Evolutionary conservation across 306 rosid species (phyloP).

Genomic region (Quercus aquifolioides): DNA sequence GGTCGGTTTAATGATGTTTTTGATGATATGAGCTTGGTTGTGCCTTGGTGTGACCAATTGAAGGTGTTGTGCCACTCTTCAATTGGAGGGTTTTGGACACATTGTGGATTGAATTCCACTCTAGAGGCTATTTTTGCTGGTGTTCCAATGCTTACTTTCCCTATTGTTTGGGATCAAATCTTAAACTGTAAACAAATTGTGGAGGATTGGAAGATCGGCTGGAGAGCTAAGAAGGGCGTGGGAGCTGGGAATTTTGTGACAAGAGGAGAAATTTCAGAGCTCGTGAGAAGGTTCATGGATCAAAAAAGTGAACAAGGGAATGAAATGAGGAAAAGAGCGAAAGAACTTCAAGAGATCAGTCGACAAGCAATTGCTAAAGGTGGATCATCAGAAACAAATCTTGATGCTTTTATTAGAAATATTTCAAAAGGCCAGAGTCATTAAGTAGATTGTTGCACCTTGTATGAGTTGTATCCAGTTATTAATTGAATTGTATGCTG

Average conservation of each 20-base stretch:
- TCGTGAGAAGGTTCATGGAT: constrained; percentile 37
- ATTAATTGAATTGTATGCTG: too few relatives aligned
- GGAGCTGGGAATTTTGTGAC: constrained; percentile 7
- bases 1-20: constrained; percentile 6
- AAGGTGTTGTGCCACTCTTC: constrained; percentile 43
- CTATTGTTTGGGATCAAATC: constrained; percentile 28
- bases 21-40: constrained; percentile 23
- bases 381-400: constrained; percentile 35
- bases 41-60: constrained; percentile 49
- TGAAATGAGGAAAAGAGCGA: constrained; percentile 29
- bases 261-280: constrained; percentile 32
- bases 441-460: not conserved
- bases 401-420: constrained; percentile 3
- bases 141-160: constrained; percentile 38
- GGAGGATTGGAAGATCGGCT: constrained; percentile 46
- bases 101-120: constrained; percentile 48
- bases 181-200: constrained; percentile 32
- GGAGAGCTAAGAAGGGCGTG: constrained; percentile 13
- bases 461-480: too few relatives aligned
- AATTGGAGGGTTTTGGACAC: constrained; percentile 37
- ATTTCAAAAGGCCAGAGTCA: not conserved
- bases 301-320: constrained; percentile 19
- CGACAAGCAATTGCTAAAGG: constrained; percentile 33
- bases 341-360: constrained; percentile 14
- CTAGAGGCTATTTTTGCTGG: constrained; percentile 37